These are phyloP conservation scores for Verticillium klebahnii DNA, from an alignment of 2,329 filamentous ascomycete species.

Conservation along the genomic window DNA sequence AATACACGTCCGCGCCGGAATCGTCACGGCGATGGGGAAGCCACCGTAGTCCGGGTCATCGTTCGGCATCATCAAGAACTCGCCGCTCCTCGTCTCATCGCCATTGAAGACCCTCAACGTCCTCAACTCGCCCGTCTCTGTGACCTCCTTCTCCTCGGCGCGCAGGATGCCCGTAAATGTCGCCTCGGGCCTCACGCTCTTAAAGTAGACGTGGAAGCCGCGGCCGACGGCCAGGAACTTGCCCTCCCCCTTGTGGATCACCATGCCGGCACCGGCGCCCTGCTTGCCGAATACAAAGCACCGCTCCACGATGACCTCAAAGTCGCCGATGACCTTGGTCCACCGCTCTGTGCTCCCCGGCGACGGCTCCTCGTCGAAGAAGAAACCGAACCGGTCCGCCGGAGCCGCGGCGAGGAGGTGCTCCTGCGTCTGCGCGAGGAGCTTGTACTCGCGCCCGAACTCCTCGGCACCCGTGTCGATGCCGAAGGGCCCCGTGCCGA, in stretches of 20 bases:
- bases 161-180: slow-evolving; percentile 33
- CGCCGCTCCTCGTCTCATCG: slow-evolving; percentile 37
- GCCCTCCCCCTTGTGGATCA: slow-evolving; percentile 28
- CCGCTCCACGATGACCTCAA: slow-evolving; percentile 30
- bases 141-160: slow-evolving; percentile 30
- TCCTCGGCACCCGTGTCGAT: slow-evolving; percentile 28
- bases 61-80: slow-evolving; percentile 49
- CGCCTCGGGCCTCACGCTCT: slow-evolving; percentile 21
- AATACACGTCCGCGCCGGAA: slow-evolving; percentile 45
- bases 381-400: slow-evolving; percentile 30
- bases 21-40: slow-evolving; percentile 50
- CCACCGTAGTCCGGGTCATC: slow-evolving; percentile 52
- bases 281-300: slow-evolving; percentile 35
- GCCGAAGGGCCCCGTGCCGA: slow-evolving; percentile 34
- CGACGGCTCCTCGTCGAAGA: slow-evolving; percentile 26
- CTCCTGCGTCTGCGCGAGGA: slow-evolving; percentile 21
- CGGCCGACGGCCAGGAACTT: slow-evolving; percentile 31
- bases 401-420: slow-evolving; percentile 23
- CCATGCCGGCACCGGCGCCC: slow-evolving; percentile 30
- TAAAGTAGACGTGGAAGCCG: slow-evolving; percentile 32
- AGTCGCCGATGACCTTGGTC: slow-evolving; percentile 23
- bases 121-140: slow-evolving; percentile 23
- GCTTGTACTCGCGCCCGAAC: slow-evolving; percentile 24
- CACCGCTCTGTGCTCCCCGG: slow-evolving; percentile 19
- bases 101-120: slow-evolving; percentile 31